phyloP scores from a whole-genome alignment of 805 yeast genomes.

The Komagataella mondaviorum region DNA sequence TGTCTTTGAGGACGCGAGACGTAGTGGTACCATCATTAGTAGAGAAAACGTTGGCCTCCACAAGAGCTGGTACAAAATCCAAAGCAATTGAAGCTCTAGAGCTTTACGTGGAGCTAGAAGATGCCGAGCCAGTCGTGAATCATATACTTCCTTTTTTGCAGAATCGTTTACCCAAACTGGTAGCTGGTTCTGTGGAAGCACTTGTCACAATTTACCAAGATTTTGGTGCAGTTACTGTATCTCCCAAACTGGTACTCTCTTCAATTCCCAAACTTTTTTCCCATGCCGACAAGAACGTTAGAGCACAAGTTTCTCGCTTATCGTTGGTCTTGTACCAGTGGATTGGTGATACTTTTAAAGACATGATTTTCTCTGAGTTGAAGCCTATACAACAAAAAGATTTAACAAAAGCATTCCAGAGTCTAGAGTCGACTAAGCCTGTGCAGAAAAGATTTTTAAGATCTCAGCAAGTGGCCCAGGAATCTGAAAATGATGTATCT shows the following conservation, averaged over 20 bases:
- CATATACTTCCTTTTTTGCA: constrained; percentile 46
- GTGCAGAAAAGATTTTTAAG: constrained; percentile 43
- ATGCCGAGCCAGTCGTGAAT: constrained; percentile 55
- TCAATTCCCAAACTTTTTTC: constrained; percentile 55
- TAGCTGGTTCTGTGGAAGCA: constrained; percentile 51
- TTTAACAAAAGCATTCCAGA: constrained; percentile 52
- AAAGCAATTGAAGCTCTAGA: constrained; percentile 50
- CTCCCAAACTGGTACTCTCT: constrained; percentile 45
- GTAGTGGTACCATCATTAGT: constrained; percentile 37
- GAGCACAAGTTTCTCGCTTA: constrained; percentile 62
- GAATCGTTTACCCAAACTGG: constrained; percentile 65
- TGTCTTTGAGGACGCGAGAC: constrained; percentile 24
- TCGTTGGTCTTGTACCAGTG: constrained; percentile 61
- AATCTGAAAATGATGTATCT: constrained; percentile 10
- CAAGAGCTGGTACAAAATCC: constrained; percentile 62
- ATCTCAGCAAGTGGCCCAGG: constrained; percentile 33
- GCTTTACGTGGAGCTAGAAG: constrained; percentile 49
- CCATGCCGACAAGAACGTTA: constrained; percentile 78
- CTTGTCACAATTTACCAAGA: constrained; percentile 37
- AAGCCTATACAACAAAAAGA: constrained; percentile 92
- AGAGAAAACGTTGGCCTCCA: constrained; percentile 72
- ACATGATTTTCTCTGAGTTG: constrained; percentile 49
- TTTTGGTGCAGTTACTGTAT: constrained; percentile 51
- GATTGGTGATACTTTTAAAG: constrained; percentile 53
- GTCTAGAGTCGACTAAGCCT: constrained; percentile 26